Percentiles rank a stretch among this genome's conserved stretches.
Evolutionary conservation across 2,329 filamentous ascomycete genomes (phyloP).

Genomic region (Didymella keratinophila): DNA sequence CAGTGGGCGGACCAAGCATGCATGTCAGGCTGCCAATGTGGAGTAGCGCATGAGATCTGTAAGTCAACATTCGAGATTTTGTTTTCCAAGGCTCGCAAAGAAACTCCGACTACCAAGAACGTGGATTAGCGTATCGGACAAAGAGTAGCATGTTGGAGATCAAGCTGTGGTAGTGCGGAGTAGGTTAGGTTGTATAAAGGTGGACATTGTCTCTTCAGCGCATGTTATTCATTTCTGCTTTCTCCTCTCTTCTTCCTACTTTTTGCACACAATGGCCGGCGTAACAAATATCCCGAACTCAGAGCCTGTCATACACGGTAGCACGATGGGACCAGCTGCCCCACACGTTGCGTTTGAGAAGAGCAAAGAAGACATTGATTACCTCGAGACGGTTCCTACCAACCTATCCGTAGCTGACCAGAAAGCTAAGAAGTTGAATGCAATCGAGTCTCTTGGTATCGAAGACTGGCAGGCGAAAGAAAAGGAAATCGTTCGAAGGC

Average conservation of each 20-base stretch:
- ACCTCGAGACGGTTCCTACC: conserved; percentile 1
- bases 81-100: too few relatives aligned
- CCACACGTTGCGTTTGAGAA: conserved; percentile 1
- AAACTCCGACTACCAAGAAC: background rate
- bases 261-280: background rate
- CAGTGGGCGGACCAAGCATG: conserved; percentile 1
- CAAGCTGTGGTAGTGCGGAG: conserved; percentile 13
- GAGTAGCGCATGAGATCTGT: too few relatives aligned
- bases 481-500: too few relatives aligned
- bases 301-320: conserved; percentile 3
- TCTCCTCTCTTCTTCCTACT: background rate
- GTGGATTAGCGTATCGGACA: conserved; percentile 8
- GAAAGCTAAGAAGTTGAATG: conserved; percentile 5
- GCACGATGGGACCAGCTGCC: background rate
- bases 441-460: conserved; percentile 20
- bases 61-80: background rate
- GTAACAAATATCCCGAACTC: background rate
- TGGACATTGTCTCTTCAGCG: background rate
- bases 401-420: background rate
- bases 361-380: background rate
- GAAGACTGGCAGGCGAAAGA: conserved; percentile 21
- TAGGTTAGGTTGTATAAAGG: conserved; percentile 1
- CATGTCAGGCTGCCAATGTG: background rate
- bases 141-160: conserved; percentile 5
- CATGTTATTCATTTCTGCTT: background rate